Evolutionary conservation across 2,329 filamentous ascomycete species (phyloP).

Genomic region (Phialophora verrucosa): DNA sequence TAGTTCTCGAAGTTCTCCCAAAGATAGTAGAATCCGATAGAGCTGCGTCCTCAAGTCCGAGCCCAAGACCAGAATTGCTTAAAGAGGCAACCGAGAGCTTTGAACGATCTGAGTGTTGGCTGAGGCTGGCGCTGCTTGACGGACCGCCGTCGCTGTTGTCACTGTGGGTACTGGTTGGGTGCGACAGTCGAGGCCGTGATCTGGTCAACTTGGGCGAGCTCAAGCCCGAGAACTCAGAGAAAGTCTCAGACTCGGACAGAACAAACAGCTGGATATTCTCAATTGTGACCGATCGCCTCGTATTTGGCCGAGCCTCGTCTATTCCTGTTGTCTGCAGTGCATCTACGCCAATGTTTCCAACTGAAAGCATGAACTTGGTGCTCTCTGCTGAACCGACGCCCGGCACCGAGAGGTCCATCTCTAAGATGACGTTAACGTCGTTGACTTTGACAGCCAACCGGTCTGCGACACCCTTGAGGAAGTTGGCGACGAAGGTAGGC

Average conservation of each 20-base stretch:
- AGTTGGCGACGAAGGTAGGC: slow-evolving; percentile 64
- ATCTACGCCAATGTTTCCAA: slow-evolving; percentile 30
- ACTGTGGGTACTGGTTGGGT: slow-evolving; percentile 19
- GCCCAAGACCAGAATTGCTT: slow-evolving; percentile 27
- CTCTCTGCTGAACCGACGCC: slow-evolving; percentile 24
- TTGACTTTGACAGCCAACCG: slow-evolving; percentile 61
- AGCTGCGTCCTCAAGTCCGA: slow-evolving; percentile 25
- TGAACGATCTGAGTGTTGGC: slow-evolving; percentile 27
- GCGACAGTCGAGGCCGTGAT: slow-evolving; percentile 30
- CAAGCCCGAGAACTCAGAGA: slow-evolving; percentile 34
- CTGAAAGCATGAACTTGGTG: slow-evolving; percentile 34
- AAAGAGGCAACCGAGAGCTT: slow-evolving; percentile 24
- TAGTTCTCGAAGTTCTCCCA: slow-evolving; percentile 8
- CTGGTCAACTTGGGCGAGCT: slow-evolving; percentile 35
- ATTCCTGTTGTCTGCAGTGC: slow-evolving; percentile 17
- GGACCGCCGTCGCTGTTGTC: slow-evolving; percentile 18
- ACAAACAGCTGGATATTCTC: slow-evolving; percentile 35
- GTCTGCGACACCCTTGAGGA: slow-evolving; percentile 64
- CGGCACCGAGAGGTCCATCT: slow-evolving; percentile 25
- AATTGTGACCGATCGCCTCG: slow-evolving; percentile 29
- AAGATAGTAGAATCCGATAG: slow-evolving; percentile 29
- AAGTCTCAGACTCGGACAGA: slow-evolving; percentile 34
- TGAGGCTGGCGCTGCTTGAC: slow-evolving; percentile 28
- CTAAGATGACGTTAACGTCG: slow-evolving; percentile 48
- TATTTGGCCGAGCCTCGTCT: slow-evolving; percentile 8